These are phyloP conservation scores for Chlamydomonas sphaeroides DNA, from an alignment of 139 green algal species.

Conservation along the genomic window DNA sequence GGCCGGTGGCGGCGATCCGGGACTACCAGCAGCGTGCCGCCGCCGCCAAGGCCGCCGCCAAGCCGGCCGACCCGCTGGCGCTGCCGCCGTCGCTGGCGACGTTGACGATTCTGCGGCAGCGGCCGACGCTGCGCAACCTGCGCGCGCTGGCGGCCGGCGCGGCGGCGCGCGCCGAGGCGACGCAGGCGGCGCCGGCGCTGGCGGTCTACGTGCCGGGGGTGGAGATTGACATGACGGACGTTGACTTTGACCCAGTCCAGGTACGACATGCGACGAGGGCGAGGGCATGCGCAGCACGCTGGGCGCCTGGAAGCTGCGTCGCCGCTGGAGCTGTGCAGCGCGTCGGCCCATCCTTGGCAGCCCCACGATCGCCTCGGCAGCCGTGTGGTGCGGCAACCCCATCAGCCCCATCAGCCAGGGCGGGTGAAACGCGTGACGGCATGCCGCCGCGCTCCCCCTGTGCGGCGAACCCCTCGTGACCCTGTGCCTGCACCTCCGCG, in stretches of 20 bases:
- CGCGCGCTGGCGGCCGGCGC: neutral
- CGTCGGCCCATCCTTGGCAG: too few relatives aligned
- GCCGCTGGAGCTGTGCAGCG: too few relatives aligned
- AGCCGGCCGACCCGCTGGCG: neutral
- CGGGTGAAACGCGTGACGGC: too few relatives aligned
- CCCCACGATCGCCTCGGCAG: too few relatives aligned
- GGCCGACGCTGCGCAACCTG: conserved; percentile 9
- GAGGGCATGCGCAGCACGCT: too few relatives aligned
- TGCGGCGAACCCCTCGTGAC: too few relatives aligned
- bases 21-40: neutral
- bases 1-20: neutral
- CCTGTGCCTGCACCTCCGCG: neutral
- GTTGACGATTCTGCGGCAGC: neutral
- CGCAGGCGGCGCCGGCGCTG: neutral
- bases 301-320: too few relatives aligned
- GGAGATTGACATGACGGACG: conserved; percentile 10
- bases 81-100: neutral
- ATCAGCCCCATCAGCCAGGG: too few relatives aligned
- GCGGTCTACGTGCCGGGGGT: neutral
- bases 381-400: too few relatives aligned
- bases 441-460: too few relatives aligned
- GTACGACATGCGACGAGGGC: neutral
- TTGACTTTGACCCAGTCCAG: conserved; percentile 17
- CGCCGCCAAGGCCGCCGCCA: neutral
- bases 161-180: neutral